Percentiles rank a stretch among this genome's conserved stretches.
These are phyloP conservation scores for Melastoma malabathricum DNA, from an alignment of 345 rosid genomes.

Conservation along the genomic window DNA sequence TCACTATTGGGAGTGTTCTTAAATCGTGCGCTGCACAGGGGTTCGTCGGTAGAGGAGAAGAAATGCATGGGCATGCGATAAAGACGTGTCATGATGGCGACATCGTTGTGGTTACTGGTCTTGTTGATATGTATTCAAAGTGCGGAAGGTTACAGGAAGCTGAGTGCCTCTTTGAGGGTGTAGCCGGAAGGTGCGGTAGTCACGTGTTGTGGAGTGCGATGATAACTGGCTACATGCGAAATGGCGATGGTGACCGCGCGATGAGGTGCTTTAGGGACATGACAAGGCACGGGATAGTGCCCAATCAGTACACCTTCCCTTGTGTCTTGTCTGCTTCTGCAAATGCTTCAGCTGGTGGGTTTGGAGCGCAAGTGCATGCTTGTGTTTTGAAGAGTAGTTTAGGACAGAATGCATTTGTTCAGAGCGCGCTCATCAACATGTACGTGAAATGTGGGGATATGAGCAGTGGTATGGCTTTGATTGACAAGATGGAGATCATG, in stretches of 20 bases:
- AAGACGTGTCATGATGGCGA: slow-evolving; percentile 40
- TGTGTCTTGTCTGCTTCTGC: slow-evolving; percentile 66
- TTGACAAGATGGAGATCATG: slow-evolving; percentile 35
- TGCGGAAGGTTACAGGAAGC: slow-evolving; percentile 58
- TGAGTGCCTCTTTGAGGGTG: slow-evolving; percentile 37
- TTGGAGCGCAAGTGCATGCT: slow-evolving; percentile 69
- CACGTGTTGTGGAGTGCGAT: slow-evolving; percentile 82
- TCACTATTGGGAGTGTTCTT: slow-evolving; percentile 59
- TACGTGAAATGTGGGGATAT: slow-evolving; percentile 68
- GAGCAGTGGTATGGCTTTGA: slow-evolving; percentile 34
- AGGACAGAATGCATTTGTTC: slow-evolving; percentile 49
- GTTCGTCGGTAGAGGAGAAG: slow-evolving; percentile 44
- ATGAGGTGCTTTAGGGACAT: slow-evolving; percentile 47
- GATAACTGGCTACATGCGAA: slow-evolving; percentile 61
- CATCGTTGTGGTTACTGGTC: slow-evolving; percentile 58
- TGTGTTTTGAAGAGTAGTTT: slow-evolving; percentile 59
- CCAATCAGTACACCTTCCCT: slow-evolving; percentile 77
- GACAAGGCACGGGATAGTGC: slow-evolving; percentile 37
- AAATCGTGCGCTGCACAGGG: slow-evolving; percentile 35
- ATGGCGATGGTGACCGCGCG: slow-evolving; percentile 44
- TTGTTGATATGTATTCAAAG: slow-evolving; percentile 72
- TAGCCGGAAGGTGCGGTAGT: slow-evolving; percentile 21
- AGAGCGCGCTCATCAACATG: slow-evolving; percentile 73
- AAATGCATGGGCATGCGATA: slow-evolving; percentile 52
- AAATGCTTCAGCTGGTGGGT: slow-evolving; percentile 23